Base-by-base conservation (phyloP, 805 yeast species). In the Zygotorulaspora danielsina region DNA sequence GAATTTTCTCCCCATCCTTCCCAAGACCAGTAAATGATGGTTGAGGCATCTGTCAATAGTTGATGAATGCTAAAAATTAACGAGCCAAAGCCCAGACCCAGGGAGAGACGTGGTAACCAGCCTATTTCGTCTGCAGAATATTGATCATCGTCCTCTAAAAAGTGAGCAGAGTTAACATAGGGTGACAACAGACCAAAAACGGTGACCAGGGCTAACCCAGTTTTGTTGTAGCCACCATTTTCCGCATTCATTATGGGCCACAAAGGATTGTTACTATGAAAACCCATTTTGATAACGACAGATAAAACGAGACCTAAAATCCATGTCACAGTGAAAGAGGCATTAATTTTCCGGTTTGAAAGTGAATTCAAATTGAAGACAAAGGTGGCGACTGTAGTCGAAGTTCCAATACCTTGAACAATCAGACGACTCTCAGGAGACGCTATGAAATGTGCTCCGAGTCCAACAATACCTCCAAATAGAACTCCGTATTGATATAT, bases 1-100 rank as follows among this genome's bases (percentile, higher is more conserved):
- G 95, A 94, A 3, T 67, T 66, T n/a, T 85, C 69, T 29, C 95
- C 95, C 59, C 73, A 90, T 1, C 98, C 98, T 45, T 81, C 84
- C 97, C 97, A 93, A n/a, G 79, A 78, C 97, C 97, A 93, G 33
- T 81, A 70, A n/a, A 86, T 83, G 30, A 90, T 71, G 7, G 93
- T 84, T 2, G 95, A 80, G 0, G 96, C 74, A 59, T 93, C 98
- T 2, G 86, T 75, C 33, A 88, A 61, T 69, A 81, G 75, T 10
- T 94, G 84, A 50, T 80, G 81, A 24, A 84, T 61, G 5, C 83
- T 75, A 57, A 79, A 90, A 19, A 87, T 59, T 41, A 82, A 69
- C 1, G 87, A 78, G 17, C 94, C 97, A 46, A 90, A 71, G 1
- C 95, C 95, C 17, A 75, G 37, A 2, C 81, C 73, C 19, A 52